Conservation (phyloP, 2,329 filamentous ascomycete genomes). For the Colletotrichum tofieldiae region DNA sequence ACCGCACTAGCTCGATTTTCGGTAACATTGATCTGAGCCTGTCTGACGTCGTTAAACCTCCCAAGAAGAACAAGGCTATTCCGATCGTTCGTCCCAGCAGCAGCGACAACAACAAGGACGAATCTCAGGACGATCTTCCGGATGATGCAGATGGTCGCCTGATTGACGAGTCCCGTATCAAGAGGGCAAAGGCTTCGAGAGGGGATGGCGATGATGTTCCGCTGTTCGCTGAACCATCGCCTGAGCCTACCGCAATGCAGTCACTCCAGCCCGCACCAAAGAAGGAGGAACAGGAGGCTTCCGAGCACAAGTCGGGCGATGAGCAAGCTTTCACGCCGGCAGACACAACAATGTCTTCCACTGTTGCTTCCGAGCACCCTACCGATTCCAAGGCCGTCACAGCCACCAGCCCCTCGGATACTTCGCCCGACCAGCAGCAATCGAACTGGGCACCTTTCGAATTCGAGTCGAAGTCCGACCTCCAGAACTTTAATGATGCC, state of each 20-base stretch:
- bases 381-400: conserved; percentile 67
- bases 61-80: conserved; percentile 85
- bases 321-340: conserved; percentile 62
- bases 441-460: conserved; percentile 74
- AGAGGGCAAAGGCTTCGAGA: conserved; percentile 78
- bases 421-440: conserved; percentile 65
- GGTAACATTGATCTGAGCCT: conserved; percentile 76
- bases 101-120: conserved; percentile 52
- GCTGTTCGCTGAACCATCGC: conserved; percentile 75
- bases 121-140: conserved; percentile 48
- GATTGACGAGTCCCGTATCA: conserved; percentile 78
- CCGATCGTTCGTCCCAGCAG: conserved; percentile 82
- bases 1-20: conserved; percentile 73
- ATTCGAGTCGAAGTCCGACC: conserved; percentile 66
- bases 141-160: conserved; percentile 74
- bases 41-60: conserved; percentile 75
- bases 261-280: conserved; percentile 30
- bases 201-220: conserved; percentile 82
- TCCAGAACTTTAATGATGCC: conserved; percentile 67
- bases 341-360: conserved; percentile 70
- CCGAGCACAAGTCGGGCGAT: conserved; percentile 45
- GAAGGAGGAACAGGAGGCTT: conserved; percentile 31
- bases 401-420: conserved; percentile 66
- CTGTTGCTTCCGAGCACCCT: conserved; percentile 64
- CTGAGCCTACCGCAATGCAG: conserved; percentile 47